A percentile compares a stretch with the other conserved stretches of the same genome.
phyloP scores from a whole-genome alignment of 768 basidiomycete genomes.

The Auricularia sp. region DNA sequence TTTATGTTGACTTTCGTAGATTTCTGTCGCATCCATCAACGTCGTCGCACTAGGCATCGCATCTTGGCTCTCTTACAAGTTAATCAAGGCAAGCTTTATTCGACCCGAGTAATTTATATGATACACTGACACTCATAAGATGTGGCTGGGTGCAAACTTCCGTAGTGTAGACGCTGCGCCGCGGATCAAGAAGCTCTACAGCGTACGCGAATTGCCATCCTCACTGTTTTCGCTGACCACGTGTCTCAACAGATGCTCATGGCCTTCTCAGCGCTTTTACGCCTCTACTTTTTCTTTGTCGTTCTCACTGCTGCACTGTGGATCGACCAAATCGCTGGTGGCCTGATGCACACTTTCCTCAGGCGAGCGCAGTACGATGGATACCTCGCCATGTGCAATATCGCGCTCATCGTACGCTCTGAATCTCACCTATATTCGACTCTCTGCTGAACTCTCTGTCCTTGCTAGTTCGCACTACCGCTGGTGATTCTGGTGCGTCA shows the following conservation, averaged over 20 bases:
- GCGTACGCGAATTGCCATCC: slow-evolving; percentile 20
- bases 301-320: slow-evolving; percentile 37
- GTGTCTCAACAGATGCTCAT: slow-evolving; percentile 31
- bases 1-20: slow-evolving; percentile 31
- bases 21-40: slow-evolving; percentile 40
- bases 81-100: background rate
- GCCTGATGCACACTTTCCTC: background rate
- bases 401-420: background rate
- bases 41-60: slow-evolving; percentile 32
- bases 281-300: slow-evolving; percentile 40
- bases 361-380: background rate
- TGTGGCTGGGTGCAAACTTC: slow-evolving; percentile 16
- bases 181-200: slow-evolving; percentile 36
- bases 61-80: background rate
- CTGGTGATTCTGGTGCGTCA: background rate
- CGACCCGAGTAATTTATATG: slow-evolving; percentile 9
- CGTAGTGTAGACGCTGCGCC: slow-evolving; percentile 40
- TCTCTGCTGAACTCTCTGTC: background rate
- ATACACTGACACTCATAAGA: slow-evolving; percentile 26
- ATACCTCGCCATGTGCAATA: background rate
- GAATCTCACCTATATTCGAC: background rate
- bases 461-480: background rate
- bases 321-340: slow-evolving; percentile 28
- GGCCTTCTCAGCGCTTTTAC: slow-evolving; percentile 38
- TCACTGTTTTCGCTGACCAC: background rate